Evolutionary conservation across 1,139 yeast genomes (phyloP).

Genomic region (Zygosaccharomyces sapae): DNA sequence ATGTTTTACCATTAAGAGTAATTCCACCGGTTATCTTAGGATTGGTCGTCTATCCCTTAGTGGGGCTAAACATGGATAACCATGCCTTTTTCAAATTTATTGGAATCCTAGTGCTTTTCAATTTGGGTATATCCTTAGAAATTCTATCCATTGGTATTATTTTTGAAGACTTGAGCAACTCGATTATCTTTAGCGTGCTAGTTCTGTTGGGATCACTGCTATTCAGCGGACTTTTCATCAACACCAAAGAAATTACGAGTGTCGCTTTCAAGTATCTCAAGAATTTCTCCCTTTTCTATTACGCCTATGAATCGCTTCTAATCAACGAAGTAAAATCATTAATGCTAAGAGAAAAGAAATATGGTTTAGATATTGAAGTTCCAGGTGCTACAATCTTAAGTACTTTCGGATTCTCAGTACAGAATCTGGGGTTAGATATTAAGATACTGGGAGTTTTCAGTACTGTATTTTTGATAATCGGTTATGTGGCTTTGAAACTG

Average conservation of each 20-base stretch:
- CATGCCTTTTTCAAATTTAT: constrained; percentile 73
- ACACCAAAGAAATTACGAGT: constrained; percentile 51
- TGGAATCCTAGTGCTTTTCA: constrained; percentile 72
- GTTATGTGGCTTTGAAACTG: constrained; percentile 69
- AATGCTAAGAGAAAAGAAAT: constrained; percentile 79
- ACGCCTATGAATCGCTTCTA: constrained; percentile 87
- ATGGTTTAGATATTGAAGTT: constrained; percentile 90
- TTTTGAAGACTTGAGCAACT: constrained; percentile 84
- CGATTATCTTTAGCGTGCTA: constrained; percentile 82
- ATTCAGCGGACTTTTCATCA: constrained; percentile 90
- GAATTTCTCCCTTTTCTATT: constrained; percentile 85
- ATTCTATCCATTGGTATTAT: constrained; percentile 83
- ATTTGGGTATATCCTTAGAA: constrained; percentile 79
- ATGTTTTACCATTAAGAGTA: constrained; percentile 81
- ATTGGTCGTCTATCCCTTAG: constrained; percentile 86
- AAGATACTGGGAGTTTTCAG: constrained; percentile 49
- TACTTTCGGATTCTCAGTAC: constrained; percentile 88
- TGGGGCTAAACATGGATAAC: constrained; percentile 77
- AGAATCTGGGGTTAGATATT: constrained; percentile 67
- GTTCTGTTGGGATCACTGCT: constrained; percentile 76
- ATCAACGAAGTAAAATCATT: constrained; percentile 89
- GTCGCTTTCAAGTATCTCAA: constrained; percentile 65
- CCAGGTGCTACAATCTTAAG: constrained; percentile 96
- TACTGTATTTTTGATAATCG: constrained; percentile 53
- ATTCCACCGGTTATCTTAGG: constrained; percentile 82